phyloP scores from a whole-genome alignment of 2,329 filamentous ascomycete species.

The Madurella fahalii region DNA sequence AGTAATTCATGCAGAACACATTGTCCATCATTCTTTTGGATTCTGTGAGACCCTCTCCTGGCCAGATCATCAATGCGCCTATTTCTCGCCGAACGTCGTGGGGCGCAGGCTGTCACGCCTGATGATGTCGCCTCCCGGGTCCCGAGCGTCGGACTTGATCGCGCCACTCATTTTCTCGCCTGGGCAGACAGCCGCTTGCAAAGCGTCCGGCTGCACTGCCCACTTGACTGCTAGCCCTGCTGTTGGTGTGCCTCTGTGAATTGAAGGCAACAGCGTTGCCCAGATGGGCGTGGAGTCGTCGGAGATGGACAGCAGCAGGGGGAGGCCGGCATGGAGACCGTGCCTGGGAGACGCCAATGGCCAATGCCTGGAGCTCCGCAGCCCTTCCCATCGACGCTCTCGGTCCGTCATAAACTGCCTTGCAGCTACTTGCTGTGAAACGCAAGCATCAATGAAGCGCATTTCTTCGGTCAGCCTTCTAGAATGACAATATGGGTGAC shows the following conservation, averaged over 20 bases:
- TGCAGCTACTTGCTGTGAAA: constrained; percentile 9
- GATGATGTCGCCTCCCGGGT: constrained; percentile 15
- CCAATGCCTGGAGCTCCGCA: background rate
- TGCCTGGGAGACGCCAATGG: background rate
- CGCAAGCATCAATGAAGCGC: constrained; percentile 22
- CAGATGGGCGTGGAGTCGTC: constrained; percentile 1
- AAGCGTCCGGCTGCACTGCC: constrained; percentile 6
- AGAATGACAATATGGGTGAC: constrained; percentile 1
- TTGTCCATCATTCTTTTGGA: constrained; percentile 9
- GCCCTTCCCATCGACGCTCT: background rate
- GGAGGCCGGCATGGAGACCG: constrained; percentile 2
- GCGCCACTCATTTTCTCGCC: constrained; percentile 14
- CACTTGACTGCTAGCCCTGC: constrained; percentile 2
- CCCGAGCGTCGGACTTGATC: constrained; percentile 19
- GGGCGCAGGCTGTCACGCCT: constrained; percentile 12
- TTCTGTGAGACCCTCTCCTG: constrained; percentile 14
- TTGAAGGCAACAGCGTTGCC: background rate
- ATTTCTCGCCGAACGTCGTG: constrained; percentile 19
- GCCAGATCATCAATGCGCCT: constrained; percentile 17
- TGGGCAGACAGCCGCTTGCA: constrained; percentile 11
- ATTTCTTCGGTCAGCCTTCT: constrained; percentile 12
- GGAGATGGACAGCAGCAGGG: constrained; percentile 5
- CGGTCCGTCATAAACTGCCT: background rate
- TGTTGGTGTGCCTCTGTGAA: background rate
- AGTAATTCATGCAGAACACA: constrained; percentile 12